phyloP scores from a whole-genome alignment of 1,284 basidiomycete genomes.

The Schizophyllum commune region DNA sequence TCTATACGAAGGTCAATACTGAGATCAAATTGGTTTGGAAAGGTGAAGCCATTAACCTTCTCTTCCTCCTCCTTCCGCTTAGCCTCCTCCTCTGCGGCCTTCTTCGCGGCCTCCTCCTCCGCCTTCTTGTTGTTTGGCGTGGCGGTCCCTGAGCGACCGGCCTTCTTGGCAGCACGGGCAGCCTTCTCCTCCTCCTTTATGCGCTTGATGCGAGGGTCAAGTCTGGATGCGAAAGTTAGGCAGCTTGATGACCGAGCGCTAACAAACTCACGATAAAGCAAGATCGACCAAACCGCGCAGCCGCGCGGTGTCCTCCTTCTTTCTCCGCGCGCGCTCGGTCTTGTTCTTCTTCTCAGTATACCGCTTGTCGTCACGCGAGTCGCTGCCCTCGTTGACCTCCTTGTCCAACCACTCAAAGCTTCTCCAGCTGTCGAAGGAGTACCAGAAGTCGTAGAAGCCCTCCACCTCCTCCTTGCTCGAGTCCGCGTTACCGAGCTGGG shows the following conservation, averaged over 20 bases:
- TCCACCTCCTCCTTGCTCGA: slow-evolving; percentile 82
- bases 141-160: slow-evolving; percentile 25
- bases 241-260: background rate
- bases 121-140: slow-evolving; percentile 41
- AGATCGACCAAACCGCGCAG: slow-evolving; percentile 85
- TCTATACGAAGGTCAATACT: slow-evolving; percentile 24
- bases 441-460: slow-evolving; percentile 98
- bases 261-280: slow-evolving; percentile 44
- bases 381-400: slow-evolving; percentile 96
- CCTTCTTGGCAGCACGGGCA: slow-evolving; percentile 90
- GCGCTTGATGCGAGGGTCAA: slow-evolving; percentile 95
- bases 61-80: slow-evolving; percentile 63
- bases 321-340: slow-evolving; percentile 88
- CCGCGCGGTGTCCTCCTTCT: slow-evolving; percentile 97
- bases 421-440: slow-evolving; percentile 99
- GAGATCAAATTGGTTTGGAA: background rate
- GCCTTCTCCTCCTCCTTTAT: slow-evolving; percentile 98
- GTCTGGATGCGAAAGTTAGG: slow-evolving; percentile 21
- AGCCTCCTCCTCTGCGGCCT: slow-evolving; percentile 64
- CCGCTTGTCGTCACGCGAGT: slow-evolving; percentile 97
- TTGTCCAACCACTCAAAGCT: slow-evolving; percentile 99
- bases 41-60: slow-evolving; percentile 32
- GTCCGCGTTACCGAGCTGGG: slow-evolving; percentile 67
- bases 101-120: slow-evolving; percentile 70
- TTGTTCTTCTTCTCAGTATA: slow-evolving; percentile 99